These are phyloP conservation scores for Ananas comosus DNA, from an alignment of 176 grass and related monocot species.

Conservation along the genomic window DNA sequence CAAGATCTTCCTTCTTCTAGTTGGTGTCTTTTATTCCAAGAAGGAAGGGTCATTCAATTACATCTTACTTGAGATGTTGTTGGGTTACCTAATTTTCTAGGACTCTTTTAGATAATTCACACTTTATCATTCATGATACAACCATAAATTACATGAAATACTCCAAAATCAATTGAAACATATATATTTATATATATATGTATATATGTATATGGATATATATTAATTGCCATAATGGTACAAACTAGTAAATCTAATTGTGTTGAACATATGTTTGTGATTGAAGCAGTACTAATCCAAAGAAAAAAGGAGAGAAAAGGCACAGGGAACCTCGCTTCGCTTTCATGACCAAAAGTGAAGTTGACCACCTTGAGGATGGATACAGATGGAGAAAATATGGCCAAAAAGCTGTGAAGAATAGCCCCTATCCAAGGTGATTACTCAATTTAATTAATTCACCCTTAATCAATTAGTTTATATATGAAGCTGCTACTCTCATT, in stretches of 20 bases:
- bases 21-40: no score
- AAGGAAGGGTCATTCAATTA: no score
- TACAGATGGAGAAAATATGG: constrained; percentile 99
- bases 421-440: constrained; percentile 72
- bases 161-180: no score
- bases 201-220: no score
- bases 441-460: not conserved
- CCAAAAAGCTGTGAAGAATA: constrained; percentile 99
- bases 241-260: constrained; percentile 3
- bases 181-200: no score
- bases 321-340: constrained; percentile 56
- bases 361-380: constrained; percentile 97
- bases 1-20: no score
- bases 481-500: not conserved
- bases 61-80: no score
- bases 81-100: no score
- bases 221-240: constrained; percentile 8
- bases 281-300: constrained; percentile 40
- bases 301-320: constrained; percentile 74
- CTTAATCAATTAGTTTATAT: not conserved
- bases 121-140: no score
- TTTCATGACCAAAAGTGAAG: constrained; percentile 93
- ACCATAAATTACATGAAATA: no score
- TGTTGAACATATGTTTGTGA: constrained; percentile 1
- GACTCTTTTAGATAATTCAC: no score